Conservation (phyloP, 2,329 filamentous ascomycete species). For the Botrytis tulipae region DNA sequence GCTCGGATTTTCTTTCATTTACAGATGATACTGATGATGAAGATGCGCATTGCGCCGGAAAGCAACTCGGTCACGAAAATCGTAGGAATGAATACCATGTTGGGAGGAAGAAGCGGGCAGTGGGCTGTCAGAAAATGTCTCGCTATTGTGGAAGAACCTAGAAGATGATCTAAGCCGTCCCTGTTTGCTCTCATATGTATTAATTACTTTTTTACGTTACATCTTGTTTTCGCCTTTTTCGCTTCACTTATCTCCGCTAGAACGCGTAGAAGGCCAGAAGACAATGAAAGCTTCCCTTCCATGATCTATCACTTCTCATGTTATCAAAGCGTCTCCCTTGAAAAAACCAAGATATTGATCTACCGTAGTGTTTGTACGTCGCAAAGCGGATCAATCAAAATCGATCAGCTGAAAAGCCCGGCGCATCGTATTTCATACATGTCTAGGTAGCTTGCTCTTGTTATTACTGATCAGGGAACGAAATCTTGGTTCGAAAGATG, state of each 20-base stretch:
- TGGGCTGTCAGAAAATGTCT: slow-evolving; percentile 5
- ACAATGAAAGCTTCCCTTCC: slow-evolving; percentile 19
- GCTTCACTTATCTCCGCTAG: neutral
- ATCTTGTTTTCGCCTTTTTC: too few species aligned
- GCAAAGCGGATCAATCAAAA: neutral
- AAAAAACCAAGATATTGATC: neutral
- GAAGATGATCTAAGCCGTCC: neutral
- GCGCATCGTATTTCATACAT: neutral
- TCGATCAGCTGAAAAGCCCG: slow-evolving; percentile 8
- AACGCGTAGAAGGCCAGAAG: neutral
- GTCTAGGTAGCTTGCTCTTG: neutral
- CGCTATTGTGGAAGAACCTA: neutral
- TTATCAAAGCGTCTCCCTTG: slow-evolving; percentile 23
- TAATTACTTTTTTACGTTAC: neutral
- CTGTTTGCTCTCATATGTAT: neutral
- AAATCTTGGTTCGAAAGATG: slow-evolving; percentile 14
- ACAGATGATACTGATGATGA: neutral
- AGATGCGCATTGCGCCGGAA: neutral
- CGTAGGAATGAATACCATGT: slow-evolving; percentile 12
- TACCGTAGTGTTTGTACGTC: neutral
- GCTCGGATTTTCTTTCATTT: neutral
- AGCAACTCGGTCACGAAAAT: neutral
- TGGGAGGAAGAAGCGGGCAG: slow-evolving; percentile 6
- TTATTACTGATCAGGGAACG: neutral
- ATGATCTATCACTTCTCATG: slow-evolving; percentile 14